Evolutionary conservation across 371 early-diverging fungal species (phyloP), one percentile per base, ranked within the genome.

Genomic region (Syncephalastrum monosporum): DNA sequence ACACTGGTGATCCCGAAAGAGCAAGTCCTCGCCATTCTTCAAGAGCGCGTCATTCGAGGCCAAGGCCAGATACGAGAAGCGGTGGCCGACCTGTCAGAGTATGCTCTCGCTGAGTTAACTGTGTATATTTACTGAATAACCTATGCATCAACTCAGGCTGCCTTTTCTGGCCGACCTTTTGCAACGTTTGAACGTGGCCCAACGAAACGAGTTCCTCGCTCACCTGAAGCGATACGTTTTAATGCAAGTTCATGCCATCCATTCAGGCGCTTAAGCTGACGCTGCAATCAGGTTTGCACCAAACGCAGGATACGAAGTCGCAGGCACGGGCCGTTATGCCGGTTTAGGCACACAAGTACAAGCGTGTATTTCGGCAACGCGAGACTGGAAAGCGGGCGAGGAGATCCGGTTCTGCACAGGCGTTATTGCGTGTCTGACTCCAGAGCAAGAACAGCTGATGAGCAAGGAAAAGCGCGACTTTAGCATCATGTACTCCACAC

Each of bases 401-500:
- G 85, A 88, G 41, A 83, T 97, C 29, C 67, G 72, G 6, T 72
- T 80, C n/a, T 92, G 93, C 58, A 77, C 85, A 4, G 97, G 96
- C 12, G 82, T 86, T 48, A 87, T 92, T 47, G 90, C 92, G 5
- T 70, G 67, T 51, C 61, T 96, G 47, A 83, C 83, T 27, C 79
- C 82, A 3, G 69, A 82, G 24, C 92, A 94, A 53, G 90, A 91
- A 49, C 68, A 78, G 15, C 77, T 85, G 10, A 33, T 33, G 38
- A 33, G 38, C 38, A 33, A 33, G 38, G 38, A 33, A 12, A 33
- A 33, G 10, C 38, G 38, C 38, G 96, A 97, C 69, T 95, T 96
- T 63, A 88, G 88, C 54, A 90, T 97, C 60, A 91, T 97, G 82
- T 91, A 81, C 69, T 90, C 91, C 21, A 81, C 83, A 21, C 78